These are phyloP conservation scores for Tetrahymena borealis DNA, from an alignment of 73 alveolate species.

Conservation along the genomic window DNA sequence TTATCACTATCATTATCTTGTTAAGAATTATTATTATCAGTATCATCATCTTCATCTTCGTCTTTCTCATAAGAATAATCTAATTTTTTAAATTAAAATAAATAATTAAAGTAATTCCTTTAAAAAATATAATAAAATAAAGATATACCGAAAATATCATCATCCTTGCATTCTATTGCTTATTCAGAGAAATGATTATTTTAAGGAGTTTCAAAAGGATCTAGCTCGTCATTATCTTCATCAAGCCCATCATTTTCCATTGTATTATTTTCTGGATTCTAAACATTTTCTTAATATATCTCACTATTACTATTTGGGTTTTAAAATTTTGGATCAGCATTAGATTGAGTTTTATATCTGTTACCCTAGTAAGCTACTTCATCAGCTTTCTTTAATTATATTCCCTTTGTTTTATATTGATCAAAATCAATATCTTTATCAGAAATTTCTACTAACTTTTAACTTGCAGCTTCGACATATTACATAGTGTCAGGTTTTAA, in stretches of 20 bases:
- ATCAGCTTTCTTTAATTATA: not conserved
- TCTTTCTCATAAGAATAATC: not conserved
- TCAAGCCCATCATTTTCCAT: not conserved
- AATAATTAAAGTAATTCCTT: not conserved
- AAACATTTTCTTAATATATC: not conserved
- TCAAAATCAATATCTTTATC: not conserved
- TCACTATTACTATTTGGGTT: not conserved
- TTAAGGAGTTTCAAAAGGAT: not conserved
- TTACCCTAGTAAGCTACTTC: not conserved
- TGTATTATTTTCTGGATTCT: not conserved
- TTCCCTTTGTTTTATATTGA: not conserved
- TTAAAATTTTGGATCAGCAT: not conserved
- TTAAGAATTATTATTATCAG: not conserved
- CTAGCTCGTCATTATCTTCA: not conserved
- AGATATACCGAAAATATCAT: not conserved
- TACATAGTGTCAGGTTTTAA: not conserved
- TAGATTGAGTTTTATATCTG: not conserved
- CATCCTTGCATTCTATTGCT: not conserved
- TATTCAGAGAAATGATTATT: not conserved
- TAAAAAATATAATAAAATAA: not conserved
- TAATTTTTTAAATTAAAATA: not conserved
- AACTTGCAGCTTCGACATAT: not conserved
- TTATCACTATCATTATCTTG: not conserved
- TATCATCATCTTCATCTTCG: not conserved
- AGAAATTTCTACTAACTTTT: not conserved